Conservation (phyloP, 2,329 filamentous ascomycete species). For the Paracoccidioides brasiliensis region DNA sequence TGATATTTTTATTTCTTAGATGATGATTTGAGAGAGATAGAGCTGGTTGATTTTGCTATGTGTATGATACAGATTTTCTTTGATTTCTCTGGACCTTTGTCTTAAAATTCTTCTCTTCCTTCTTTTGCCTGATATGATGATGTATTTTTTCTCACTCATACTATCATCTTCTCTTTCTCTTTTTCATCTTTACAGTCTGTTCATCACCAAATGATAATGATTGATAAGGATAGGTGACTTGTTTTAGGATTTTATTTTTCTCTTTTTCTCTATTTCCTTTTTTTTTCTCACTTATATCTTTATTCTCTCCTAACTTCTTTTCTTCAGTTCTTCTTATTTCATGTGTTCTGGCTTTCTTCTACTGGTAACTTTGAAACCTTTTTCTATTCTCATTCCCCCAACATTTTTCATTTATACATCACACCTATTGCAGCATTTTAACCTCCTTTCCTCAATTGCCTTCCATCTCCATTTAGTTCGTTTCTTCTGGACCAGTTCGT, state of each 20-base stretch:
- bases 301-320: neutral
- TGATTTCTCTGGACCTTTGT: constrained; percentile 9
- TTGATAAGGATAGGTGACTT: neutral
- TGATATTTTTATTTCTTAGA: neutral
- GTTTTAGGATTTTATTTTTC: constrained; percentile 8
- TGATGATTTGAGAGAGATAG: neutral
- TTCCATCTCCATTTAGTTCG: no score
- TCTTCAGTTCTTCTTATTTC: neutral
- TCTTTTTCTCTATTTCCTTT: constrained; percentile 3
- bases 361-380: no score
- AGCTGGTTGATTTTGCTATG: neutral
- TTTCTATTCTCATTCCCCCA: neutral
- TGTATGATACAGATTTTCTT: constrained; percentile 6
- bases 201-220: no score
- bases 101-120: no score
- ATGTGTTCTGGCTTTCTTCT: neutral
- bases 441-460: neutral
- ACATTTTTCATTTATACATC: neutral
- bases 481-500: no score
- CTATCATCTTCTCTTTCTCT: no score
- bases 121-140: no score
- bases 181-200: no score
- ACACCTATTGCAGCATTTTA: neutral
- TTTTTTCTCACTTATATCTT: neutral
- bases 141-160: no score